Evolutionary conservation across 176 grass and related monocot genomes (phyloP).

Genomic region (Guadua angustifolia): DNA sequence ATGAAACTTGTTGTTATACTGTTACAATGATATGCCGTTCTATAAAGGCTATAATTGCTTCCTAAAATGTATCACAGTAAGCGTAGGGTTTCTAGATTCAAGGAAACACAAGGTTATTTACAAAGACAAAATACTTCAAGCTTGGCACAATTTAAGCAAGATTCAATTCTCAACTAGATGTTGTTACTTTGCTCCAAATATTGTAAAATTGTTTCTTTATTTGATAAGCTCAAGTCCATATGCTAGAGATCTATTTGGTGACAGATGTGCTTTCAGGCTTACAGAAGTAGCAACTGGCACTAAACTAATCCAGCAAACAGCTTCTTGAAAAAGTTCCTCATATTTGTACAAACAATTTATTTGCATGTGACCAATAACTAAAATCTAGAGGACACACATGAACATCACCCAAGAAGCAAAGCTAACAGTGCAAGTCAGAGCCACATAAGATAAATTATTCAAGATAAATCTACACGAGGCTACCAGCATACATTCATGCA

Average conservation of each 20-base stretch:
- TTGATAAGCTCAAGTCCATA: conserved; percentile 8
- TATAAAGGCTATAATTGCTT: no score
- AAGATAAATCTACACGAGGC: not conserved
- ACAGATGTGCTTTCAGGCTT: not conserved
- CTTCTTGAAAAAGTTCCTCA: not conserved
- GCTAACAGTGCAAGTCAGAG: not conserved
- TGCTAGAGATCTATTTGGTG: not conserved
- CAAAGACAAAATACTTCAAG: not conserved
- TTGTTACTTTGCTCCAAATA: not conserved
- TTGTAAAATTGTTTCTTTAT: not conserved
- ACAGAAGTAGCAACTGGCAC: not conserved
- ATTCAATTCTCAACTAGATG: not conserved
- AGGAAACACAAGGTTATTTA: not conserved
- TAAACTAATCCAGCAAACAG: conserved; percentile 4
- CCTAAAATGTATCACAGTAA: not conserved
- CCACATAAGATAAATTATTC: not conserved
- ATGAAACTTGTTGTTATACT: no score
- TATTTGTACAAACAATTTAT: not conserved
- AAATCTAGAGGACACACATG: not conserved
- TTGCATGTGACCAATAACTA: not conserved
- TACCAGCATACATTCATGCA: not conserved
- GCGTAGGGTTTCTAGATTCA: not conserved
- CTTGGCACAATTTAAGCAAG: not conserved
- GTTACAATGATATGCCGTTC: no score
- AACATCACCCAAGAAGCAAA: not conserved